Evolutionary conservation across 1,284 basidiomycete species (phyloP).

Genomic region (Meripilus lineatus): DNA sequence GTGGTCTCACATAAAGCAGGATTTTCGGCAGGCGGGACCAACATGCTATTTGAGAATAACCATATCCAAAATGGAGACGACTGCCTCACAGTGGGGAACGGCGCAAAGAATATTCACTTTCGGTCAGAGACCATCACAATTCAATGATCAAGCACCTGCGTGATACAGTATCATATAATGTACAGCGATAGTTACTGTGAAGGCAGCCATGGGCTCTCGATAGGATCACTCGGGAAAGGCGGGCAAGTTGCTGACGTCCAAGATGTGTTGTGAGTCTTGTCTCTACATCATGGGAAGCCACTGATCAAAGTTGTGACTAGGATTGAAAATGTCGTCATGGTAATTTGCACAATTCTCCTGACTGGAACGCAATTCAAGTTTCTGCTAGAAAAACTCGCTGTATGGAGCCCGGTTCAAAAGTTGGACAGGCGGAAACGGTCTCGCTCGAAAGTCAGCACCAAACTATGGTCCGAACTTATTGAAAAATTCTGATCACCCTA

Average conservation of each 20-base stretch:
- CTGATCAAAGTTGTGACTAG: slow-evolving; percentile 21
- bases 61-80: slow-evolving; percentile 57
- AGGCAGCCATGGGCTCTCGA: slow-evolving; percentile 56
- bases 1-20: slow-evolving; percentile 26
- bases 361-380: not conserved
- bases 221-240: slow-evolving; percentile 51
- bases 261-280: slow-evolving; percentile 42
- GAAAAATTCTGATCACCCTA: not conserved
- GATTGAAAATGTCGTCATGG: slow-evolving; percentile 54
- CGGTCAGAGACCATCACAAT: slow-evolving; percentile 26
- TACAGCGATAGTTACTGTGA: slow-evolving; percentile 47
- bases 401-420: slow-evolving; percentile 67
- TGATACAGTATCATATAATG: too few species aligned
- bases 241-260: slow-evolving; percentile 50
- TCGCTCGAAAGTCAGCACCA: slow-evolving; percentile 46
- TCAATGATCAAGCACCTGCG: too few species aligned
- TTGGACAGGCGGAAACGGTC: slow-evolving; percentile 58
- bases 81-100: slow-evolving; percentile 53
- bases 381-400: slow-evolving; percentile 39
- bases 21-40: slow-evolving; percentile 51
- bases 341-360: slow-evolving; percentile 14
- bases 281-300: not conserved
- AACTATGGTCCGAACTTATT: not conserved
- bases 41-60: slow-evolving; percentile 56
- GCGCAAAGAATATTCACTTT: slow-evolving; percentile 53